A percentile compares a stretch with the other conserved stretches of the same genome.
Evolutionary conservation across 225 moss, liverwort and hornwort species (phyloP).

Genomic region (Thuidium tamariscinum): DNA sequence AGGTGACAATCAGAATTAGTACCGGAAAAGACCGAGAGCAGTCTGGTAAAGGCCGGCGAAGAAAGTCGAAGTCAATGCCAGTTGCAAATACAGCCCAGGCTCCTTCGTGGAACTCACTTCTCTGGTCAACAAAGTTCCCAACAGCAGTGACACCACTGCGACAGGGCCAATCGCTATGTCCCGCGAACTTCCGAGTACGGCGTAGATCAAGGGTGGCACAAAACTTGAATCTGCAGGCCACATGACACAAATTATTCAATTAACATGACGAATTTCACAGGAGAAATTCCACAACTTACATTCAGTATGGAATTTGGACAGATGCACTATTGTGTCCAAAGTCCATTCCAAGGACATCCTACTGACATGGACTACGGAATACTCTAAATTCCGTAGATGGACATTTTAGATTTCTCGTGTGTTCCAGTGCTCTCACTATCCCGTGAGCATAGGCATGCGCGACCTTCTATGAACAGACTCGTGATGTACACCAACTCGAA

Average conservation of each 20-base stretch:
- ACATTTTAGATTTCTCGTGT: background rate
- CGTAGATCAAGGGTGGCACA: background rate
- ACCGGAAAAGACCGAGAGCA: slow-evolving; percentile 7
- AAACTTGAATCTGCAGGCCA: slow-evolving; percentile 2
- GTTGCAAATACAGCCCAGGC: background rate
- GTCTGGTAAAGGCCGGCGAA: slow-evolving; percentile 1
- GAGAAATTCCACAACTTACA: background rate
- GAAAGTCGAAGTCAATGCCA: background rate
- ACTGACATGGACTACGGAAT: background rate
- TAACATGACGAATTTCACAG: background rate
- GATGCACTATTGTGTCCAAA: background rate
- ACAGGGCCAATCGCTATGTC: slow-evolving; percentile 1
- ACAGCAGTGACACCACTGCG: slow-evolving; percentile 6
- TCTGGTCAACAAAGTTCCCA: background rate
- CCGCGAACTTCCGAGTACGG: background rate
- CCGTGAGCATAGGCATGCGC: background rate
- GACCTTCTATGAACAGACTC: background rate
- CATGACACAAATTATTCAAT: background rate
- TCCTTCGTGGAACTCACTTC: background rate
- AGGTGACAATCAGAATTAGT: background rate
- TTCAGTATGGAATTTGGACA: too few species aligned
- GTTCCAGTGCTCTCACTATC: background rate
- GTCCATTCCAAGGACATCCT: background rate
- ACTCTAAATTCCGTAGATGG: background rate
- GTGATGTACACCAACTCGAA: background rate